Base-by-base conservation (phyloP, 305 asterid genomes). In the Fraxinus albicans region DNA sequence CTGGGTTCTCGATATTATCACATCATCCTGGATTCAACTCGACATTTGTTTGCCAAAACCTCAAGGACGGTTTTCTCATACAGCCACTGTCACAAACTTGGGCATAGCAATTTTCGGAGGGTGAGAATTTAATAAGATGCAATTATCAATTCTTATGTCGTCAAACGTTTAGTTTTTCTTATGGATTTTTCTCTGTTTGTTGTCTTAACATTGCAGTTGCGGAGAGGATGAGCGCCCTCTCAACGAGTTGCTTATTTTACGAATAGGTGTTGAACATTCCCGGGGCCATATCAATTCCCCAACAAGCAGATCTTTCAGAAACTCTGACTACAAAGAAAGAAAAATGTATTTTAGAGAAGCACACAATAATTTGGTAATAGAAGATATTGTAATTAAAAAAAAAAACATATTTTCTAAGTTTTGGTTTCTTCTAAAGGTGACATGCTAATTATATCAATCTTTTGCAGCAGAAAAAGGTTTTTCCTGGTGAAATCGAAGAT, bases 161-260 rank as follows among this genome's bases (percentile, higher is more conserved):
- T 60, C 0, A 42, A 15, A 23, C 33, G 4, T 2, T 8, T 35
- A 25, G 65, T 35, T 72, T 76, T 76, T 34, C 81, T 33, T 77
- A 8, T 17, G 80, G 33, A 70, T 35, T 15, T 21, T 40, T 25
- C 3, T 36, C 65, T 80, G 4, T n/a, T 42, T 77, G 40, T 29
- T 81, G 47, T 47, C 19, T 82, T 36, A 65, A 76, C 33, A 1
- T 77, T 86, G 19, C 87, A 96, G 99, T 79, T 96, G 99, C 25
- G 99, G 99, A 1, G 98, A 96, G 88, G 98, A 96, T 77, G 99
- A 96, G 84, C 95, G 87, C 29, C 99, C 99, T 3, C 90, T 91
- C 67, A 93, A 92, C 17, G 98, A 96, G 87, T 73, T 96, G 70
- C 94, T 96, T 88, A 82, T 94, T 83, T 83, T 96, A 83, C 94